Conservation (phyloP, 2,329 filamentous ascomycete genomes). For the Diaporthe aspalathi region DNA sequence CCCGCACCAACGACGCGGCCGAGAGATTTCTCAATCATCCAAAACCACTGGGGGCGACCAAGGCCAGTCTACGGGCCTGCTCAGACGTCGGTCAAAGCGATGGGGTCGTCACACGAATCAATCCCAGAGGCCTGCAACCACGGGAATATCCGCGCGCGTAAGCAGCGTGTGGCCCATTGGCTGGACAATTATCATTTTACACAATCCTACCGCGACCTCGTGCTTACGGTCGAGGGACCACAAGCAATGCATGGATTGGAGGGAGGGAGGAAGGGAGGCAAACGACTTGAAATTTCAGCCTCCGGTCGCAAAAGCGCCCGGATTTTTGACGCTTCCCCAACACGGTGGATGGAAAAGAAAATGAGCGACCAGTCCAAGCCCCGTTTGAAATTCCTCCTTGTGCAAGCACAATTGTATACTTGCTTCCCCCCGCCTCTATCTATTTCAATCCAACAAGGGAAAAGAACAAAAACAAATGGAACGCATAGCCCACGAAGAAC, state of each 20-base stretch:
- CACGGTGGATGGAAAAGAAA: neutral
- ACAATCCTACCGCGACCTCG: neutral
- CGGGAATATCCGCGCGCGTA: neutral
- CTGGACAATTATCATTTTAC: conserved; percentile 11
- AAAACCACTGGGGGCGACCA: too few species aligned
- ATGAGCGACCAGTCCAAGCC: neutral
- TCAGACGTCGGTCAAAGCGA: neutral
- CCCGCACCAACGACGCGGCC: too few species aligned
- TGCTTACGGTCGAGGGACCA: neutral
- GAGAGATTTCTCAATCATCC: too few species aligned
- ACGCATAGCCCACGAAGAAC: conserved; percentile 39
- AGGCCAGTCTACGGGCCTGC: too few species aligned
- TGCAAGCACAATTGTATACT: neutral
- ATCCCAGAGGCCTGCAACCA: neutral
- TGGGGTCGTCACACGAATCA: neutral
- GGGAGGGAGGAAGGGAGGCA: neutral
- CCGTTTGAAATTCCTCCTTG: neutral
- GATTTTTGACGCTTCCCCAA: too few species aligned
- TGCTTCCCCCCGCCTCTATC: neutral
- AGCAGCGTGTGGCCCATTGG: neutral
- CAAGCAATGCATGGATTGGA: neutral
- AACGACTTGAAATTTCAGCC: conserved; percentile 1
- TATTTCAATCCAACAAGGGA: conserved; percentile 17
- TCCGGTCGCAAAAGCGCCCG: neutral
- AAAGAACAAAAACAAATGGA: conserved; percentile 9